Evolutionary conservation across 495 filamentous ascomycete species (phyloP).

Genomic region (Penicillium lividum): DNA sequence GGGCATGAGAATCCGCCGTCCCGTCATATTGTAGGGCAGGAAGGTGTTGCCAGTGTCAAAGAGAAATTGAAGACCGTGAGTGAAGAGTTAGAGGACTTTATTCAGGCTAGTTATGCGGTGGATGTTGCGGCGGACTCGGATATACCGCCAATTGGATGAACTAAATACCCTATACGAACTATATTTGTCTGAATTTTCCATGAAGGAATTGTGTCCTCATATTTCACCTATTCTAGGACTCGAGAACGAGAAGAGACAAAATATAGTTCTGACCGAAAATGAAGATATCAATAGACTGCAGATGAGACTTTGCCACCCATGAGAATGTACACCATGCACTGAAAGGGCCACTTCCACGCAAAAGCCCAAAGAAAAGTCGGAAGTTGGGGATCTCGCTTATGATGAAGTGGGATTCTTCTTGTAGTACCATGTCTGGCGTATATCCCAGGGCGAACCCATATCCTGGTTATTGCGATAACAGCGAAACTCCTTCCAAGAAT

Average conservation of each 20-base stretch:
- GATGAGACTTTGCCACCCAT: background rate
- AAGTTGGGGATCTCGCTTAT: background rate
- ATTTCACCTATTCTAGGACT: background rate
- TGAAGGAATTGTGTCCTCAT: background rate
- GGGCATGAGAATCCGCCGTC: slow-evolving; percentile 96
- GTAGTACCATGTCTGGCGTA: slow-evolving; percentile 48
- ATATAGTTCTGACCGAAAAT: background rate
- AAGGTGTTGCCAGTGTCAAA: slow-evolving; percentile 84
- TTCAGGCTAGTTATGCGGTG: slow-evolving; percentile 81
- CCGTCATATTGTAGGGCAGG: slow-evolving; percentile 89
- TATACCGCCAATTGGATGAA: slow-evolving; percentile 7
- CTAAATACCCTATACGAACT: background rate
- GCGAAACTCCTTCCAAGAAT: slow-evolving; percentile 55
- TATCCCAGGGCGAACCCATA: slow-evolving; percentile 55
- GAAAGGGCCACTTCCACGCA: background rate
- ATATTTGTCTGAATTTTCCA: background rate
- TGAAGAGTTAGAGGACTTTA: slow-evolving; percentile 94
- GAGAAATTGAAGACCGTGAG: slow-evolving; percentile 96
- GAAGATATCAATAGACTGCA: background rate
- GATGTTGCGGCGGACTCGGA: slow-evolving; percentile 62
- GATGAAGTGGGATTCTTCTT: slow-evolving; percentile 13
- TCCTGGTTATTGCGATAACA: slow-evolving; percentile 56
- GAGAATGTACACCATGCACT: background rate
- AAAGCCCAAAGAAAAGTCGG: background rate
- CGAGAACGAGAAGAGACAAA: too few relatives aligned